Evolutionary conservation across 2,329 filamentous ascomycete species (phyloP).

Genomic region (Colletotrichum tanaceti): DNA sequence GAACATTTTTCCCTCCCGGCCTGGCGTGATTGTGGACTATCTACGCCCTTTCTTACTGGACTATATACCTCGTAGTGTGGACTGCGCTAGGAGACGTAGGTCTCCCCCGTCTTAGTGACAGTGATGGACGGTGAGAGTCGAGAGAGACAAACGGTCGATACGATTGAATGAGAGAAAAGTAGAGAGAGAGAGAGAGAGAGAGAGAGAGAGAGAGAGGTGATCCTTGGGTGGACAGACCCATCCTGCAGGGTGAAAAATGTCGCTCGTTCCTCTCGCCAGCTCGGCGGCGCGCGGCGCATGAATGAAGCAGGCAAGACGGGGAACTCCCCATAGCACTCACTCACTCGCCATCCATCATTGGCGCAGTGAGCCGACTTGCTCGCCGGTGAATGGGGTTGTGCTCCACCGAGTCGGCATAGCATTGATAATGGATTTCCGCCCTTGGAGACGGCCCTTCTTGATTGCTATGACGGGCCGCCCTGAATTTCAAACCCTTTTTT

Average conservation of each 20-base stretch:
- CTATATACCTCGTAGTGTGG: constrained; percentile 27
- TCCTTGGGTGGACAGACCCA: constrained; percentile 20
- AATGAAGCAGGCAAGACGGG: constrained; percentile 24
- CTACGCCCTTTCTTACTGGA: constrained; percentile 19
- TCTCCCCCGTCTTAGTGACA: constrained; percentile 15
- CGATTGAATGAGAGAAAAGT: too few species aligned
- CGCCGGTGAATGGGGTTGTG: constrained; percentile 29
- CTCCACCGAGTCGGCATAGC: constrained; percentile 35
- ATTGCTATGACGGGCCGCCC: constrained; percentile 1
- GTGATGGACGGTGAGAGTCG: neutral
- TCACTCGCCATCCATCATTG: too few species aligned
- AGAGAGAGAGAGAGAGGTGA: constrained; percentile 18
- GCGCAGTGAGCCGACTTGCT: constrained; percentile 31
- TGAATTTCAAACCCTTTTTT: constrained; percentile 27
- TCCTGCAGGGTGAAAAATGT: constrained; percentile 36
- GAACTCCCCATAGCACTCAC: constrained; percentile 19
- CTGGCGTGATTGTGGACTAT: constrained; percentile 31
- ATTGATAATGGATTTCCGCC: constrained; percentile 39
- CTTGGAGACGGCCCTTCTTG: constrained; percentile 1
- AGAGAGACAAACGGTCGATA: constrained; percentile 13
- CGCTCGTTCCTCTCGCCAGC: constrained; percentile 12
- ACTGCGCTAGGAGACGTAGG: constrained; percentile 13
- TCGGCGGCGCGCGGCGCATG: constrained; percentile 26
- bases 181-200: neutral
- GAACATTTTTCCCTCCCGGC: constrained; percentile 29